These are phyloP conservation scores for Trichoderma simmonsii DNA, from an alignment of 2,329 filamentous ascomycete species.

Conservation along the genomic window DNA sequence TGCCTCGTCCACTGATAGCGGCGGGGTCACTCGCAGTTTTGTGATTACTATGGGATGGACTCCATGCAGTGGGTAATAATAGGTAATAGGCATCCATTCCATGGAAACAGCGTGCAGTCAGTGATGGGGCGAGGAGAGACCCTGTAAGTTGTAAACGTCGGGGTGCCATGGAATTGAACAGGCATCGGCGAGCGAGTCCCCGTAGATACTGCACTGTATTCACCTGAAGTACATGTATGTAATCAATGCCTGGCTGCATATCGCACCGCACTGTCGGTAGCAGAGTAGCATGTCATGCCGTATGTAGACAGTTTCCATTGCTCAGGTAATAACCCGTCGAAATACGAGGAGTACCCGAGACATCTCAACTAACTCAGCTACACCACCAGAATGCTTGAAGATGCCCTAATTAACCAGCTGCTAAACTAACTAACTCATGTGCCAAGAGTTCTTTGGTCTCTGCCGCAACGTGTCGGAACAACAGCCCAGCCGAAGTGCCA, in stretches of 20 bases:
- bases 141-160: background rate
- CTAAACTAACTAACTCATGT: background rate
- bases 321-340: background rate
- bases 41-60: background rate
- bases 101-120: background rate
- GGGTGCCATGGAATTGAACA: background rate
- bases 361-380: background rate
- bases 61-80: background rate
- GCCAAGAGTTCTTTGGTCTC: background rate
- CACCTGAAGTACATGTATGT: background rate
- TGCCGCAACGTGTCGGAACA: slow-evolving; percentile 1
- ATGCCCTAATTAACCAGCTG: background rate
- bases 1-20: background rate
- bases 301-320: background rate
- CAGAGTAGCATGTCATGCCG: background rate
- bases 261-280: background rate
- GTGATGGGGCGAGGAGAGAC: background rate
- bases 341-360: background rate
- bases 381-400: background rate
- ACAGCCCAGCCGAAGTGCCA: background rate
- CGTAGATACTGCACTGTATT: background rate
- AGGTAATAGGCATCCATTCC: no score
- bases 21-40: background rate
- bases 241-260: background rate
- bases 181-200: background rate